Evolutionary conservation across 2,329 filamentous ascomycete species (phyloP), one percentile per base, ranked within the genome.

Genomic region (Epichloe scottii): DNA sequence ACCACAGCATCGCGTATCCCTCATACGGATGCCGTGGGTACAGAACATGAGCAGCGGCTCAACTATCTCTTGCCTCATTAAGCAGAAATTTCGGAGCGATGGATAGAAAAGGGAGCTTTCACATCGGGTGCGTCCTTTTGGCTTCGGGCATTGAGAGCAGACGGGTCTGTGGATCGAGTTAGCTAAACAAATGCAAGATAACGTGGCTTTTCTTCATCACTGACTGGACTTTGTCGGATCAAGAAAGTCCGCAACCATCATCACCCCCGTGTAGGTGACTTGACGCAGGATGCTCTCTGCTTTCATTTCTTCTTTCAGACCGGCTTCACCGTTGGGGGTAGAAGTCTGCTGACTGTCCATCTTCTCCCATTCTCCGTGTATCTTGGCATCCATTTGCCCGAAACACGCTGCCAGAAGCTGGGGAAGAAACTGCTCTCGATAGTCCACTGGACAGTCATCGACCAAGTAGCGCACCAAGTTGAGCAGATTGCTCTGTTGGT

Each of bases 261-360:
- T 84, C 33, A 96, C 89, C 1, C 90, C 88, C 3, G 89, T 89
- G 66, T 94, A 93, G 0, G 91, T 96, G 47, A 97, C 77, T 64
- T 96, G 89, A 19, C 93, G 82, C 44, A 98, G 72, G 33, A 98
- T 94, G 62, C 91, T 97, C 66, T 98, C 93, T 6, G 88, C 84
- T 68, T 96, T 95, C 93, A 98, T 98, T 70, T 98, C 93, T 58
- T 96, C 89, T 1, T 87, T 87, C 49, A 98, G 71, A 53, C 62
- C 67, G n/a, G 87, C 87, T 51, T 90, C 88, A 19, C 84, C 83
- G 3, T 83, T 83, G 1, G 83, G 77, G 41, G 78, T 77, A 12
- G 81, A 71, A 19, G 71, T 72, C 58, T 85, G 77, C 55, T 80
- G 71, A 55, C 77, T 70, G 62, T 83, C 79, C 52, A 96, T 81